A percentile compares a stretch with the other conserved stretches of the same genome.
phyloP scores from a whole-genome alignment of 1,284 basidiomycete genomes.

The Schizophyllum commune region DNA sequence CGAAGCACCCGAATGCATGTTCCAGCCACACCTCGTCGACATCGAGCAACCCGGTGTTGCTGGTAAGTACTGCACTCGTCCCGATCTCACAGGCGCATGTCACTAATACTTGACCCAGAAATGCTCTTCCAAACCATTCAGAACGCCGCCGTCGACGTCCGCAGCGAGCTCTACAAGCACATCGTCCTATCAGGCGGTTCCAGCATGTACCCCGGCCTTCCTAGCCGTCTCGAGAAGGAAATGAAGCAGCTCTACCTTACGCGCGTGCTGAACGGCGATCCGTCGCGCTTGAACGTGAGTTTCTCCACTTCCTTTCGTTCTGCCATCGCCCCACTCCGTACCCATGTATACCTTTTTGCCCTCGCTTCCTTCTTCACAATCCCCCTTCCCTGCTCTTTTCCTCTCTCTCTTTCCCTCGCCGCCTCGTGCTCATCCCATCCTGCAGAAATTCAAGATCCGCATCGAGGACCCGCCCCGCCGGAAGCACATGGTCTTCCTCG shows the following conservation, averaged over 20 bases:
- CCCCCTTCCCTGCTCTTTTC: background rate
- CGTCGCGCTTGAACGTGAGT: slow-evolving; percentile 79
- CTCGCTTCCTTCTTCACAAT: background rate
- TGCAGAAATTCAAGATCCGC: slow-evolving; percentile 96
- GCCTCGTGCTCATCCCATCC: no score
- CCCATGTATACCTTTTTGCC: background rate
- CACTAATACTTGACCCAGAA: slow-evolving; percentile 40
- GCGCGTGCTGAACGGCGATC: slow-evolving; percentile 81
- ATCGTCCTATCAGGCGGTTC: slow-evolving; percentile 96
- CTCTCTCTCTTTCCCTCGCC: no score
- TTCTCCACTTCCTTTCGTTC: slow-evolving; percentile 1
- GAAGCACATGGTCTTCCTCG: slow-evolving; percentile 99
- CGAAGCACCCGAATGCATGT: slow-evolving; percentile 99
- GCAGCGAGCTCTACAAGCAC: slow-evolving; percentile 94
- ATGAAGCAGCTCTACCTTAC: slow-evolving; percentile 98
- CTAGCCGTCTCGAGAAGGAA: slow-evolving; percentile 95
- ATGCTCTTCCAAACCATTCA: slow-evolving; percentile 98
- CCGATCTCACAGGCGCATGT: background rate
- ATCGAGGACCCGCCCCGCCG: slow-evolving; percentile 97
- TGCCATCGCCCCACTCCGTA: slow-evolving; percentile 1
- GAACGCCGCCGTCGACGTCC: slow-evolving; percentile 83
- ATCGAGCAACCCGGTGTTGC: slow-evolving; percentile 96
- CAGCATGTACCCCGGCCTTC: slow-evolving; percentile 98
- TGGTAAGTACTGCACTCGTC: slow-evolving; percentile 36
- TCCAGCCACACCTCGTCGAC: slow-evolving; percentile 98